Evolutionary conservation across 164 flowering plant species (phyloP), one percentile per base, ranked within the genome.

Genomic region (Cinnamomum micranthum): DNA sequence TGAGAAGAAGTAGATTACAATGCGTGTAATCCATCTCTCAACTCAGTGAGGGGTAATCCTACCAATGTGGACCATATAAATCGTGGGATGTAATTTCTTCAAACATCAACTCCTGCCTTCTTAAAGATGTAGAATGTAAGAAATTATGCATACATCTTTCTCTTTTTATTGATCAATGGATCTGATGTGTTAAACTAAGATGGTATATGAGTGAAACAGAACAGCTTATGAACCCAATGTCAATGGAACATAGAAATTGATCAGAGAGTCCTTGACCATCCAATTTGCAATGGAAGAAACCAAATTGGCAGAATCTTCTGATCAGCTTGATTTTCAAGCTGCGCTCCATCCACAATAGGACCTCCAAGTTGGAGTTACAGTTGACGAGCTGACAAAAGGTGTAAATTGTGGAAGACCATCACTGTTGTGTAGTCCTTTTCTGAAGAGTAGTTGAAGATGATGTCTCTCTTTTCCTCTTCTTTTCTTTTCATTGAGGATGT

Each of bases 381-480:
- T 55, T 3, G n/a, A 14, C n/a, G 60, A 55, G 60, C 2, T 55
- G 60, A 55, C 60, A 55, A 4, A 55, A 55, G 60, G n/a, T 55
- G 60, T 55, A n/a, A 20, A n/a, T 67, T 14, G 35, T 67, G 41
- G 50, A 13, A 15, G 52, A 4, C 51, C n/a, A 11, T 20, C 15
- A n/a, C 19, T 33, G 20, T 10, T 17, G 52, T 72, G 19, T 22
- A 27, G 58, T 10, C 27, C 47, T 31, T 60, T 60, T 31, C 33
- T 60, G 25, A 59, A 59, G 60, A 72, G 67, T n/a, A 71, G 73
- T 71, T 71, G 73, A 71, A 52, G 64, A 71, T 71, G 73, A 28
- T 31, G 11, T 20, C 24, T 35, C 55, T 60, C 65, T 60, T 51
- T 74, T 50, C 19, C 62, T 50, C 22, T 65, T 50, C 35, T 15